Evolutionary conservation across 2,329 filamentous ascomycete genomes (phyloP).

Genomic region (Talaromyces atroroseus): DNA sequence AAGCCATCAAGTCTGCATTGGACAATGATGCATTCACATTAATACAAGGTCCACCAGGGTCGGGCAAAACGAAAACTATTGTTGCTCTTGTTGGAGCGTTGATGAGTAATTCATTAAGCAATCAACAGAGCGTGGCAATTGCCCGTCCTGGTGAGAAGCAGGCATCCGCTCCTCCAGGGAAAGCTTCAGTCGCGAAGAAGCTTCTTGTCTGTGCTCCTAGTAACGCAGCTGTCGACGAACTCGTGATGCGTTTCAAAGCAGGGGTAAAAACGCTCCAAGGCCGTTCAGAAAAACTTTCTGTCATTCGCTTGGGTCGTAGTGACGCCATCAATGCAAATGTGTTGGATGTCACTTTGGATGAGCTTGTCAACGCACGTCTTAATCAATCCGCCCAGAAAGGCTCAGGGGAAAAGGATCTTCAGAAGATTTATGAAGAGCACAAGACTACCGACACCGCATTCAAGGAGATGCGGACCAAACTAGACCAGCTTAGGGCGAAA

Average conservation of each 20-base stretch:
- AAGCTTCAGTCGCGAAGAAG: conserved; percentile 60
- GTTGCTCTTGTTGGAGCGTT: conserved; percentile 90
- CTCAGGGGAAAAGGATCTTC: conserved; percentile 47
- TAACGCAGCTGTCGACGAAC: conserved; percentile 93
- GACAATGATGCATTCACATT: conserved; percentile 97
- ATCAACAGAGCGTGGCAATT: conserved; percentile 43
- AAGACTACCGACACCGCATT: conserved; percentile 60
- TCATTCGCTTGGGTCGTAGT: conserved; percentile 81
- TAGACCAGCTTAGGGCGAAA: conserved; percentile 61
- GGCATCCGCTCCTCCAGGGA: conserved; percentile 28
- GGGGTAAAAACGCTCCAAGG: conserved; percentile 77
- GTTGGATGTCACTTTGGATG: conserved; percentile 86
- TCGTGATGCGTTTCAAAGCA: conserved; percentile 85
- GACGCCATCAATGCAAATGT: conserved; percentile 90
- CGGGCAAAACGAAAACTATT: conserved; percentile 97
- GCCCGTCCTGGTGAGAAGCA: conserved; percentile 37
- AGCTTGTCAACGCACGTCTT: conserved; percentile 73
- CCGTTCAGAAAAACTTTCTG: conserved; percentile 68
- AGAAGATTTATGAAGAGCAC: conserved; percentile 66
- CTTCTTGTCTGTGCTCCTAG: conserved; percentile 95
- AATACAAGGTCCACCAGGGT: conserved; percentile 92
- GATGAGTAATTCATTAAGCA: conserved; percentile 55
- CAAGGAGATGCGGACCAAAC: conserved; percentile 61
- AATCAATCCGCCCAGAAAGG: conserved; percentile 42
- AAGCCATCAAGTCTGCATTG: conserved; percentile 82